Conservation (phyloP, 2,329 filamentous ascomycete genomes). For the Alternaria sp. region DNA sequence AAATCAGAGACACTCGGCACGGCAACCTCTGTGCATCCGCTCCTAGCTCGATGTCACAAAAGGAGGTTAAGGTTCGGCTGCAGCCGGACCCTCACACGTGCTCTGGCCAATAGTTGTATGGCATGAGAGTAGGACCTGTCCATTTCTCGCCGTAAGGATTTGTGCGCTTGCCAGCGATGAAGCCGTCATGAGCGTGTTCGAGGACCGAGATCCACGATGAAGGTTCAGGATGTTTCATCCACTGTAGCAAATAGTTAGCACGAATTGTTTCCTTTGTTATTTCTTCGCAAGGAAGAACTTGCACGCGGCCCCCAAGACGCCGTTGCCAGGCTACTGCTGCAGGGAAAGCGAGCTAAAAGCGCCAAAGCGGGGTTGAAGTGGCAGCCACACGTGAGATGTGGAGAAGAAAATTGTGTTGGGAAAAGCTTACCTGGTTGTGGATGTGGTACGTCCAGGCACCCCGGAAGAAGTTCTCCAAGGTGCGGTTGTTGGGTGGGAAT, state of each 20-base stretch:
- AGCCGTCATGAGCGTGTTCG: conserved; percentile 63
- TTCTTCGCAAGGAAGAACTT: conserved; percentile 8
- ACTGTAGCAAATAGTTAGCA: conserved; percentile 52
- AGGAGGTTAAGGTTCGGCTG: conserved; percentile 7
- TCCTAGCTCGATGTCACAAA: conserved; percentile 1
- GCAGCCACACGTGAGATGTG: not conserved
- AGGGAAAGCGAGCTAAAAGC: conserved; percentile 7
- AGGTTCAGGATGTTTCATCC: conserved; percentile 64
- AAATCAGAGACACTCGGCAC: conserved; percentile 28
- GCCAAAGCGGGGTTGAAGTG: conserved; percentile 7
- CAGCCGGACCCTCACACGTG: conserved; percentile 51
- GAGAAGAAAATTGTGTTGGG: not conserved
- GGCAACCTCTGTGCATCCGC: conserved; percentile 26
- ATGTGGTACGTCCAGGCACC: conserved; percentile 67
- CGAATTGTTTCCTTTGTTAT: conserved; percentile 12
- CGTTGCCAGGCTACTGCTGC: conserved; percentile 12
- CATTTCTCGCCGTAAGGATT: conserved; percentile 65
- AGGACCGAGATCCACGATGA: conserved; percentile 65
- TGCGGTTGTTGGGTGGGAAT: conserved; percentile 65
- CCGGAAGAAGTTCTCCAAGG: conserved; percentile 64
- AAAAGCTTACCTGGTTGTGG: conserved; percentile 61
- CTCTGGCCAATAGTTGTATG: conserved; percentile 62
- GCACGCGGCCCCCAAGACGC: not conserved
- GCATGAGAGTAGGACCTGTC: conserved; percentile 58
- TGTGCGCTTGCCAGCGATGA: conserved; percentile 59